Base-by-base conservation (phyloP, 495 filamentous ascomycete genomes). In the Bryoglossum gracile region DNA sequence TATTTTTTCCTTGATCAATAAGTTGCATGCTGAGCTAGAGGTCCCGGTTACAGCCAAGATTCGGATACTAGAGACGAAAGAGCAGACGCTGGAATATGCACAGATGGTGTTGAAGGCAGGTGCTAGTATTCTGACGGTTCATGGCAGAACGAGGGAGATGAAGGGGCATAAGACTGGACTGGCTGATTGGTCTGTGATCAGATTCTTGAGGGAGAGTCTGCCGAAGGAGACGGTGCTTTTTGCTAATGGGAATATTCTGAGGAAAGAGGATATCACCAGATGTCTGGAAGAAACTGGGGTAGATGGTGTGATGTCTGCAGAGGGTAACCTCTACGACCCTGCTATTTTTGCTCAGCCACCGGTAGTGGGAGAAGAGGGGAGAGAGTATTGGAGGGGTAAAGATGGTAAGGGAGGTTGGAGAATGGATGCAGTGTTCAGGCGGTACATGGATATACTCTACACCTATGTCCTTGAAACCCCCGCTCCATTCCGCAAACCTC, bases 11-110 rank as follows among this genome's bases (percentile, higher is more conserved):
- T 66, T 99, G 45, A 89, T 99, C 52, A 80, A 82, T 46, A 86
- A 67, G 9, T 72, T 96, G 17, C 86, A 94, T 55, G 68, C 69
- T 14, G 65, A 76, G n/a, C 56, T 68, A 1, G 73, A 80, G 28
- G 67, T 97, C 0, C 92, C 92, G 0, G 80, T 99, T 2, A 97
- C 94, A 0, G 92, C 90, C 16, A 99, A 99, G 64, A 94, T 99
- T 54, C 76, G 92, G 2, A 84, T 97, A 22, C 74, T 94, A 2
- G 91, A 96, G 33, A 86, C 84, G 0, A 84, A 78, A 42, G 89
- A 96, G 65, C 78, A 80, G 45, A 95, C 88, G 0, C 67, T 99
- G 36, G 82, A 82, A 46, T 99, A 99, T 65, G 92, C 92, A 3
- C 76, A 82, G 54, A 94, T 86, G 67, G 85, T 97, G 9, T 66